phyloP scores from a whole-genome alignment of 2,329 filamentous ascomycete genomes.

The Aspergillus pseudonomiae region DNA sequence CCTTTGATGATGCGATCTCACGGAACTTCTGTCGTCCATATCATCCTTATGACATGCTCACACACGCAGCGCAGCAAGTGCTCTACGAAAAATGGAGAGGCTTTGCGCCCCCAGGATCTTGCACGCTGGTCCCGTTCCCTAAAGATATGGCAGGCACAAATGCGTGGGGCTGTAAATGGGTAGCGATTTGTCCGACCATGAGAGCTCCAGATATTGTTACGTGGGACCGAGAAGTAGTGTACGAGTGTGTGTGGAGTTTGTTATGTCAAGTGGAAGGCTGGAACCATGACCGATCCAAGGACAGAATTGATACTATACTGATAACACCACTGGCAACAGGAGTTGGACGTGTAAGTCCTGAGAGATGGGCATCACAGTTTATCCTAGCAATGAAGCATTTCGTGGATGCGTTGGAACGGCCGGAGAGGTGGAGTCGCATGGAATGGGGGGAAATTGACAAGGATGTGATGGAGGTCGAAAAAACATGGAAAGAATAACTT shows the following conservation, averaged over 20 bases:
- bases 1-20: conserved; percentile 59
- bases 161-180: conserved; percentile 45
- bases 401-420: conserved; percentile 49
- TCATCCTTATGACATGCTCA: conserved; percentile 53
- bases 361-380: conserved; percentile 55
- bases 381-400: conserved; percentile 58
- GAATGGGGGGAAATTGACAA: conserved; percentile 38
- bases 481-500: conserved; percentile 24
- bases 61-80: conserved; percentile 46
- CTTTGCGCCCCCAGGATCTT: conserved; percentile 55
- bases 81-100: conserved; percentile 54
- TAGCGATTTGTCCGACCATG: conserved; percentile 60
- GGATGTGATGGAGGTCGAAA: conserved; percentile 30
- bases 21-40: conserved; percentile 48
- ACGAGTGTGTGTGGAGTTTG: conserved; percentile 58
- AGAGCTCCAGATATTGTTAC: conserved; percentile 45
- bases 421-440: conserved; percentile 47
- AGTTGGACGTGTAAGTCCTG: conserved; percentile 47
- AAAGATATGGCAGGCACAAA: conserved; percentile 42
- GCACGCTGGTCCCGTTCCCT: conserved; percentile 53
- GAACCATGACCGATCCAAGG: conserved; percentile 39
- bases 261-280: conserved; percentile 53
- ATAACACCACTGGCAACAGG: conserved; percentile 59
- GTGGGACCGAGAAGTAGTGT: conserved; percentile 59
- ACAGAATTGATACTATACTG: conserved; percentile 48